phyloP scores from a whole-genome alignment of 2,329 filamentous ascomycete genomes.

The Epichloe bromicola region DNA sequence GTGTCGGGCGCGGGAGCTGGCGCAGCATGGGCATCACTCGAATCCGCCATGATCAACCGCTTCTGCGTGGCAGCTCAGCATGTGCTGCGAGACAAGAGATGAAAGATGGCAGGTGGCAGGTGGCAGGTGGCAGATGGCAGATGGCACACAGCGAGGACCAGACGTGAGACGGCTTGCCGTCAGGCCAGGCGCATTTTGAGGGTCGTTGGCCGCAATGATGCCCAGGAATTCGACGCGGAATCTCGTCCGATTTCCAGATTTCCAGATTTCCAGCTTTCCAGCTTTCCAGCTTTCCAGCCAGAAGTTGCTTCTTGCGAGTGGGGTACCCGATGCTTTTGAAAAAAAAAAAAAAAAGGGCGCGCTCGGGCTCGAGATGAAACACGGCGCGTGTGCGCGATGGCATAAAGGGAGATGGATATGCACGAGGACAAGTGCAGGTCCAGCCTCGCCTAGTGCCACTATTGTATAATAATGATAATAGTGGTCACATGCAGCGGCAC shows the following conservation, averaged over 20 bases:
- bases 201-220: neutral
- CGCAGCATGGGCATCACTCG: neutral
- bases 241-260: neutral
- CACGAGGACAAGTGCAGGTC: too few relatives aligned
- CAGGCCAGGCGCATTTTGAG: slow-evolving; percentile 25
- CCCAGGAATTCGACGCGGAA: neutral
- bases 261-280: too few relatives aligned
- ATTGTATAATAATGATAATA: too few relatives aligned
- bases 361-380: too few relatives aligned
- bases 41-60: neutral
- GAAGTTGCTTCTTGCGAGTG: neutral
- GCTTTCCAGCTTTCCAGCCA: neutral
- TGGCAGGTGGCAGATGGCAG: slow-evolving; percentile 14
- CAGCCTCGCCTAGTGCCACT: too few relatives aligned
- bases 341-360: too few relatives aligned
- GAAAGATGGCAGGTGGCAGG: slow-evolving; percentile 13
- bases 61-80: slow-evolving; percentile 6
- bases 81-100: slow-evolving; percentile 14
- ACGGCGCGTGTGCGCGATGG: too few relatives aligned
- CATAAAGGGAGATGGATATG: too few relatives aligned
- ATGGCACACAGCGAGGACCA: slow-evolving; percentile 9
- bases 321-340: too few relatives aligned
- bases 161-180: slow-evolving; percentile 15
- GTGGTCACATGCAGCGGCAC: too few relatives aligned
- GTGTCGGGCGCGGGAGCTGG: neutral